A percentile compares a stretch with the other conserved stretches of the same genome.
Conservation (phyloP, 352 stramenopile species). For the Phytophthora ohioensis region DNA sequence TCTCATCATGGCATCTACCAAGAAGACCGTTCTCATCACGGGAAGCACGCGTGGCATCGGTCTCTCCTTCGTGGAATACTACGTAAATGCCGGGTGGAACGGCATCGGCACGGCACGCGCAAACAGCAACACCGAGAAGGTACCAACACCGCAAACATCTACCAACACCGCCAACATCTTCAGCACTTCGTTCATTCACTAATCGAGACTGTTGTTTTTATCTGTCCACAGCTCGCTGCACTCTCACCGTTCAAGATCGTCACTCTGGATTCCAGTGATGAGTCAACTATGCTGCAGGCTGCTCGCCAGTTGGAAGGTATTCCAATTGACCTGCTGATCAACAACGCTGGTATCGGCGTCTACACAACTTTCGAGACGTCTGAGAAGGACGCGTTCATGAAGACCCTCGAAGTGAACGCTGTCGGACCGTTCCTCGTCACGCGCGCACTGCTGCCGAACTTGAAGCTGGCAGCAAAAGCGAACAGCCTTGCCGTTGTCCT, state of each 20-base stretch:
- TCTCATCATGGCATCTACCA: neutral
- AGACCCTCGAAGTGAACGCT: constrained; percentile 15
- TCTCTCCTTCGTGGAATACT: constrained; percentile 4
- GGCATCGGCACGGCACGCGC: constrained; percentile 19
- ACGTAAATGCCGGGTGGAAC: constrained; percentile 16
- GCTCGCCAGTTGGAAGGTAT: constrained; percentile 14
- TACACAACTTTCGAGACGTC: constrained; percentile 12
- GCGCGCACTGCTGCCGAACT: constrained; percentile 5
- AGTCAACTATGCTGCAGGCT: constrained; percentile 3
- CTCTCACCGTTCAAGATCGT: constrained; percentile 20
- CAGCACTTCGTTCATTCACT: neutral
- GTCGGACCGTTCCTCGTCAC: constrained; percentile 12
- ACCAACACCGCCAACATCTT: too few relatives aligned
- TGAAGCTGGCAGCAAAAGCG: constrained; percentile 5
- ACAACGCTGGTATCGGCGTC: constrained; percentile 13
- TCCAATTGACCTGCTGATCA: constrained; percentile 23
- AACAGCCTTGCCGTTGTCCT: neutral
- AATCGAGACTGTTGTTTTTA: neutral
- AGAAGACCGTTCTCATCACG: constrained; percentile 16
- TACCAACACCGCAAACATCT: neutral
- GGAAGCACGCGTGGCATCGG: constrained; percentile 16
- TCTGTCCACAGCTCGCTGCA: constrained; percentile 3
- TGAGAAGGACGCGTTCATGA: constrained; percentile 10
- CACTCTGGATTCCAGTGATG: constrained; percentile 1
- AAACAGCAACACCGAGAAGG: constrained; percentile 13